Base-by-base conservation (phyloP, 2,329 filamentous ascomycete genomes). In the Ascochyta viciae-villosae region DNA sequence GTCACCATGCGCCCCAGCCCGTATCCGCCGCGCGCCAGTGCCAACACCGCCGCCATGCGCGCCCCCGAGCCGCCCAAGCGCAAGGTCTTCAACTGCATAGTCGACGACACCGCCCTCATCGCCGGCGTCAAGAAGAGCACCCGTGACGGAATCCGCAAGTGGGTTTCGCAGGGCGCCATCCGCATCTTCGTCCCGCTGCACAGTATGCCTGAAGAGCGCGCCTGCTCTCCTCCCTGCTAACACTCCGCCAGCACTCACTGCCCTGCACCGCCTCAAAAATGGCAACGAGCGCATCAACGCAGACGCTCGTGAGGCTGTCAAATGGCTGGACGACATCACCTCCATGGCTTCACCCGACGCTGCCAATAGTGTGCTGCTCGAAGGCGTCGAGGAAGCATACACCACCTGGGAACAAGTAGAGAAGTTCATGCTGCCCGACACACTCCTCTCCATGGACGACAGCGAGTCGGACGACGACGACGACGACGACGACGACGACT, bases 11-110 rank as follows among this genome's bases (percentile, higher is more conserved):
- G 72, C 53, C 68, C 67, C 57, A 69, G 69, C 63, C 64, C 66
- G 27, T 63, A 67, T 41, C 67, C 70, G 44, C 61, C 65, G 31
- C 70, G 73, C 65, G 60, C 51, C 29, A 65, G 66, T 57, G 64
- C 67, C 58, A 67, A 68, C 34, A 63, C 56, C 10, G 52, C 52
- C 48, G 62, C 66, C 52, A 49, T 65, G 63, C 67, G 67, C 55
- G 51, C 65, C 23, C 66, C 65, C 59, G 68, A 71, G 52, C 68
- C 60, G 52, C 72, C 73, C 31, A 61, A 61, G 61, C 76, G 79
- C 62, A 82, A 81, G 73, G 66, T 82, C 54, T 82, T 83, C 77
- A 82, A 82, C 73, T 82, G 80, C 68, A 82, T 82, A 61, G 79
- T 82, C 61, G 81, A 83, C 65, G 81, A 82, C 62, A 80, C 77